phyloP scores from a whole-genome alignment of 139 green algal species.

The Closterium sp. region DNA sequence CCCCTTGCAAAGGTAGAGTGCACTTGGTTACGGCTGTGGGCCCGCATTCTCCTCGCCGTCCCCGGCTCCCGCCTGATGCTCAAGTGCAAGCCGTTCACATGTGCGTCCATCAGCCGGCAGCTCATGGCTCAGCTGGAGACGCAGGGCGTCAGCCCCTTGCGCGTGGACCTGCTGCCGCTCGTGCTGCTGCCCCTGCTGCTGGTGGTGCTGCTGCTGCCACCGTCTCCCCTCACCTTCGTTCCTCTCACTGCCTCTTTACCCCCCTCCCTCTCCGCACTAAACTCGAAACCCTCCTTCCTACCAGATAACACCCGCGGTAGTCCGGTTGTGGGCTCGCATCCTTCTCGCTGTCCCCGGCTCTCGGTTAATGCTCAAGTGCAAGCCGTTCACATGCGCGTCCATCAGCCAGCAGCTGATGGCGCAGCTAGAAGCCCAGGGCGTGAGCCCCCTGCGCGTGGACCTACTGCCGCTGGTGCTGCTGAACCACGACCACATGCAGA shows the following conservation, averaged over 20 bases:
- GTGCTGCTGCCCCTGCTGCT: no score
- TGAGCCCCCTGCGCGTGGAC: conserved; percentile 75
- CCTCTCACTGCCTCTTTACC: no score
- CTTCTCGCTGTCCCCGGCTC: conserved; percentile 60
- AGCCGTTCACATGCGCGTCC: conserved; percentile 87
- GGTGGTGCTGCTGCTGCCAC: no score
- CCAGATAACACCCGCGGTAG: conserved; percentile 62
- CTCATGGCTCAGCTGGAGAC: conserved; percentile 33
- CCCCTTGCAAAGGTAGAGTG: no score
- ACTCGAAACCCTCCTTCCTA: no score
- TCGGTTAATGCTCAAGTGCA: conserved; percentile 93
- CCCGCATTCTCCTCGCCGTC: conserved; percentile 65
- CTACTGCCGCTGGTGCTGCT: conserved; percentile 76
- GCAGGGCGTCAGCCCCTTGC: conserved; percentile 64
- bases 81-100: conserved; percentile 97
- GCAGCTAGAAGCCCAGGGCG: conserved; percentile 55
- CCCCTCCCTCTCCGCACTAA: no score
- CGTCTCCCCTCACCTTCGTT: no score
- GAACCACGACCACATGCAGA: conserved; percentile 78
- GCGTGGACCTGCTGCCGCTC: conserved; percentile 88
- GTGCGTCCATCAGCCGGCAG: conserved; percentile 56
- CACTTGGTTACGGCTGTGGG: conserved; percentile 74
- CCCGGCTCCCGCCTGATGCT: conserved; percentile 77
- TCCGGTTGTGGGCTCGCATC: conserved; percentile 78
- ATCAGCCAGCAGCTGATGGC: conserved; percentile 50